These are phyloP conservation scores for Syncephalastrum racemosum DNA, from an alignment of 371 early-diverging fungal species.

Conservation along the genomic window DNA sequence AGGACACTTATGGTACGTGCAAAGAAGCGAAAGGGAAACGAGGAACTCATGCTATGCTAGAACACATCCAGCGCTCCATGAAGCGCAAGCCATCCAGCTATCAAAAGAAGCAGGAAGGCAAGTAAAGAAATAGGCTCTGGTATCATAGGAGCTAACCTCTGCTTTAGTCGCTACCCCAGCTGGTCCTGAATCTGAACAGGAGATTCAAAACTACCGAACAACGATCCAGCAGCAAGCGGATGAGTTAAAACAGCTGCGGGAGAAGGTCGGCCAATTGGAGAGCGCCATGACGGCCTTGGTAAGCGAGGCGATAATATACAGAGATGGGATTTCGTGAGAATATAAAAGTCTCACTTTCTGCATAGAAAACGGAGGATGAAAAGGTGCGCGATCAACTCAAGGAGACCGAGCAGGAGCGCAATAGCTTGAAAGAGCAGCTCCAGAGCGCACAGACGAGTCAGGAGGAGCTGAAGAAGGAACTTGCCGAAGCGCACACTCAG, in stretches of 20 bases:
- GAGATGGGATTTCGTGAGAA: neutral
- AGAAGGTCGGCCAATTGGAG: constrained; percentile 29
- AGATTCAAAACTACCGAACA: constrained; percentile 46
- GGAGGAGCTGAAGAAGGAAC: constrained; percentile 1
- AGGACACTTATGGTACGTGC: constrained; percentile 67
- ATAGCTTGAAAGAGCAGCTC: too few species aligned
- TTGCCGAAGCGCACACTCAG: neutral
- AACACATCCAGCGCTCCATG: constrained; percentile 35
- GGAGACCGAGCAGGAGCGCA: too few species aligned
- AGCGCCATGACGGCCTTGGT: constrained; percentile 23
- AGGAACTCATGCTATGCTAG: constrained; percentile 8
- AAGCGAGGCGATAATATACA: neutral
- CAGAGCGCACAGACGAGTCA: too few species aligned
- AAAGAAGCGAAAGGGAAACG: too few species aligned
- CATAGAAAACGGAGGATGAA: too few species aligned
- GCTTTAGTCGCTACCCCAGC: neutral
- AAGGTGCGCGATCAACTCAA: too few species aligned
- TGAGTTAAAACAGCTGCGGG: constrained; percentile 14
- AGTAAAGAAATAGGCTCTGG: neutral
- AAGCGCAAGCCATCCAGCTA: constrained; percentile 42
- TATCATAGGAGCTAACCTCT: too few species aligned
- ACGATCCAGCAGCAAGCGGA: constrained; percentile 46
- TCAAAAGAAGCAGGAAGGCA: constrained; percentile 9
- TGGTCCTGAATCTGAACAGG: constrained; percentile 21
- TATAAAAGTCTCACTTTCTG: neutral